Evolutionary conservation across 176 grass and related monocot species (phyloP), one percentile per base, ranked within the genome.

Genomic region (Hsuehochloa calcarea): DNA sequence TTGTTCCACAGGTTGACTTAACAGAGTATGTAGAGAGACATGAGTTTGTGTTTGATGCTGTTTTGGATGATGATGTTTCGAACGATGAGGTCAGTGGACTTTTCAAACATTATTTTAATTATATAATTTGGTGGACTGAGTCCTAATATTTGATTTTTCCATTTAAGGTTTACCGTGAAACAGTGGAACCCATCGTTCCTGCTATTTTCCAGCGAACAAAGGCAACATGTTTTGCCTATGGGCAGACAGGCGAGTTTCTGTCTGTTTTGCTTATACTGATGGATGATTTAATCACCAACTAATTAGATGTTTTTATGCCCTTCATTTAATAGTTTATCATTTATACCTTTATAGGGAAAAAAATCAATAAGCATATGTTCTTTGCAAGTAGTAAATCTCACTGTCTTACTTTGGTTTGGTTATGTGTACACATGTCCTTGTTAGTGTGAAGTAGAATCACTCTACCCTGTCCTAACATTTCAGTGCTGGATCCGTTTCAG

Each of bases 151-250:
- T 76, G 6, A 59, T 40, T 64, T 52, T 41, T 10, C 64, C 20
- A 52, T 83, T 26, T 60, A 84, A 92, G 90, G 84, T 92, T 68
- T 92, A 92, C 35, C 87, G 10, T 63, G 90, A 84, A 79, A 92
- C 90, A 5, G 87, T 92, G 71, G 87, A 89, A 76, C 80, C 90
- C 22, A 83, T 87, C 34, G 40, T 92, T 73, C 90, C 90, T 74
- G 71, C 84, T 50, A 92, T 92, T 60, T 92, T 92, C 68, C 82
- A 89, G 66, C 77, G 83, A 64, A 89, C 90, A 74, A 89, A 92
- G 66, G 90, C 90, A 47, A 92, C 90, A 35, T 92, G 90, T 72
- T 92, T 92, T 84, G 90, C 90, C 2, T 92, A 92, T 73, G 90
- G 90, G 10, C 90, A 92, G 79, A 92, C 90, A 86, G 90, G 90